These are phyloP conservation scores for Eustoma russellianum DNA, from an alignment of 257 asterid species.

Conservation along the genomic window DNA sequence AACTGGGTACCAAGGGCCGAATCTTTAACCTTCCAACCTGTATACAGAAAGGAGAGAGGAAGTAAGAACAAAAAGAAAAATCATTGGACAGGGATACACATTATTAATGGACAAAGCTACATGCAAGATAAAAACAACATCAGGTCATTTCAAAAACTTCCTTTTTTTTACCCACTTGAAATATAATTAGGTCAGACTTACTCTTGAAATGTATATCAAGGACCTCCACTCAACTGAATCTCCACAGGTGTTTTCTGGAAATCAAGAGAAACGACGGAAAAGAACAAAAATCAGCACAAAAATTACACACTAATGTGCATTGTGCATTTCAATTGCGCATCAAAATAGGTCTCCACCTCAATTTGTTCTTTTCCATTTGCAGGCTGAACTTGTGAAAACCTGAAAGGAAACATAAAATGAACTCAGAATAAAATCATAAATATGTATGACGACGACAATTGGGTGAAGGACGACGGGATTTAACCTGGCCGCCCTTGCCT, in stretches of 20 bases:
- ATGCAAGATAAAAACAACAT: neutral
- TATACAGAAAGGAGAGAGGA: neutral
- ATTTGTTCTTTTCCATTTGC: slow-evolving; percentile 14
- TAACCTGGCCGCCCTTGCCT: slow-evolving; percentile 90
- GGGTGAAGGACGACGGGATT: neutral
- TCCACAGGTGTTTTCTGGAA: slow-evolving; percentile 17
- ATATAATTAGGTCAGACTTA: slow-evolving; percentile 4
- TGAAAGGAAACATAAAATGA: slow-evolving; percentile 9
- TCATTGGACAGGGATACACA: neutral
- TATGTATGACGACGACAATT: neutral
- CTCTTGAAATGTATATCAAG: slow-evolving; percentile 15
- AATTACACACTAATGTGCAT: neutral
- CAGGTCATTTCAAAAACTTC: neutral
- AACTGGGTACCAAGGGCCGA: slow-evolving; percentile 9
- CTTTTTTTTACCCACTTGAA: neutral
- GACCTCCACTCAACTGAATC: slow-evolving; percentile 19
- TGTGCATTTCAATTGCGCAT: neutral
- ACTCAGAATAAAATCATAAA: neutral
- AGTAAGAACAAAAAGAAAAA: neutral
- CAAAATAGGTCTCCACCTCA: slow-evolving; percentile 12
- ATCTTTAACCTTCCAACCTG: slow-evolving; percentile 20
- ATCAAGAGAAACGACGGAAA: neutral
- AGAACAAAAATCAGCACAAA: neutral
- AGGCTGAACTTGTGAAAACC: slow-evolving; percentile 35
- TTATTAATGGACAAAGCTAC: neutral